These are phyloP conservation scores for Anaeramoeba flamelloides DNA, from an alignment of 78 protist genomes.

Conservation along the genomic window DNA sequence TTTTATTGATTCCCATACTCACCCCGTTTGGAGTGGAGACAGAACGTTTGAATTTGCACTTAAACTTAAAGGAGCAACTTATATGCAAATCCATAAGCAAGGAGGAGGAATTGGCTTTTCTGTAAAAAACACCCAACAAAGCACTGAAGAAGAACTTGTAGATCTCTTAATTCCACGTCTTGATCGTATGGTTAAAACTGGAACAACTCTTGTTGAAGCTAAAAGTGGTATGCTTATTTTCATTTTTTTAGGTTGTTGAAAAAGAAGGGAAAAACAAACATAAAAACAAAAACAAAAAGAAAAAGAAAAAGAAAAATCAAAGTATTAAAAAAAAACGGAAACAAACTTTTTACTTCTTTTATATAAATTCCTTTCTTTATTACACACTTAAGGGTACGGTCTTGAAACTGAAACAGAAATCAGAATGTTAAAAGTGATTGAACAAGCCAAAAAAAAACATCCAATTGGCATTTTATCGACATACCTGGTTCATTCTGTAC, in stretches of 20 bases:
- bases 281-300: too few species aligned
- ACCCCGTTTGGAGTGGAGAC: not conserved
- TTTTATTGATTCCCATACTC: not conserved
- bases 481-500: not conserved
- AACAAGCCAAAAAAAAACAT: not conserved
- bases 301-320: too few species aligned
- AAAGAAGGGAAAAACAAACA: not conserved
- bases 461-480: not conserved
- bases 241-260: not conserved
- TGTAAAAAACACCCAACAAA: not conserved
- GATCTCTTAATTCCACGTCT: not conserved
- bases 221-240: not conserved
- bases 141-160: not conserved
- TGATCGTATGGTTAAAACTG: not conserved
- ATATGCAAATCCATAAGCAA: not conserved
- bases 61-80: not conserved
- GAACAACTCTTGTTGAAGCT: conserved; percentile 1
- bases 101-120: conserved; percentile 1
- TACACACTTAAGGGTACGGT: not conserved
- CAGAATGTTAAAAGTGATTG: not conserved
- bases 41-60: not conserved
- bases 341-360: too few species aligned
- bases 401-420: not conserved
- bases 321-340: too few species aligned
- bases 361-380: too few species aligned